Evolutionary conservation across 2,329 filamentous ascomycete species (phyloP).

Genomic region (Ophiostoma novo-ulmi): DNA sequence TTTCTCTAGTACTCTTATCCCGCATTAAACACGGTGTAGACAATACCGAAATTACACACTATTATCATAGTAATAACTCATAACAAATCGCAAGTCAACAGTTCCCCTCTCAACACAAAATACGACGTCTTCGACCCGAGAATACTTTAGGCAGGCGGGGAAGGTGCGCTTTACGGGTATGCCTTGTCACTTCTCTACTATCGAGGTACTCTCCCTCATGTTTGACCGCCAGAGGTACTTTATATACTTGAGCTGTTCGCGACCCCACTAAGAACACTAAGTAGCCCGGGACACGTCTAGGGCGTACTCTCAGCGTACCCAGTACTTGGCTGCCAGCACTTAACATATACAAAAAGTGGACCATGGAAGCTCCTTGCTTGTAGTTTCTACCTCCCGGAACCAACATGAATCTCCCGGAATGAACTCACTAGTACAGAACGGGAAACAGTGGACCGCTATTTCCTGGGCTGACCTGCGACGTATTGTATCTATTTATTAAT

Average conservation of each 20-base stretch:
- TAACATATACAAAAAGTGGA: not conserved
- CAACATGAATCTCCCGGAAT: slow-evolving; percentile 29
- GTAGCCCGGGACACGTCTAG: slow-evolving; percentile 11
- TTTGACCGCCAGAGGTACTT: slow-evolving; percentile 12
- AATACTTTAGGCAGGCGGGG: slow-evolving; percentile 22
- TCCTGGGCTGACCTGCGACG: slow-evolving; percentile 22
- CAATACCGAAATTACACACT: not conserved
- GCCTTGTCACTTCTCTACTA: slow-evolving; percentile 6
- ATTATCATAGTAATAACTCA: not conserved
- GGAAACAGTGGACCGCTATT: slow-evolving; percentile 22
- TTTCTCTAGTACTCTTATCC: not conserved
- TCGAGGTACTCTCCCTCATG: slow-evolving; percentile 4
- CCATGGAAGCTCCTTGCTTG: not conserved
- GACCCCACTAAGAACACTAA: not conserved
- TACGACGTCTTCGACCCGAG: slow-evolving; percentile 19
- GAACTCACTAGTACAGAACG: slow-evolving; percentile 24
- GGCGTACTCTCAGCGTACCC: not conserved
- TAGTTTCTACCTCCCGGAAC: slow-evolving; percentile 24
- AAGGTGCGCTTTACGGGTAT: slow-evolving; percentile 10
- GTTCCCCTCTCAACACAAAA: not conserved
- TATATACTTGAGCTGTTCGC: not conserved
- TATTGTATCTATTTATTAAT: slow-evolving; percentile 9
- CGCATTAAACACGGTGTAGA: not conserved
- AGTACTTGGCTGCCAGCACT: not conserved
- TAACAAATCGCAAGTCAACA: not conserved